phyloP scores from a whole-genome alignment of 2,329 filamentous ascomycete species.

The Sporothrix sp. region DNA sequence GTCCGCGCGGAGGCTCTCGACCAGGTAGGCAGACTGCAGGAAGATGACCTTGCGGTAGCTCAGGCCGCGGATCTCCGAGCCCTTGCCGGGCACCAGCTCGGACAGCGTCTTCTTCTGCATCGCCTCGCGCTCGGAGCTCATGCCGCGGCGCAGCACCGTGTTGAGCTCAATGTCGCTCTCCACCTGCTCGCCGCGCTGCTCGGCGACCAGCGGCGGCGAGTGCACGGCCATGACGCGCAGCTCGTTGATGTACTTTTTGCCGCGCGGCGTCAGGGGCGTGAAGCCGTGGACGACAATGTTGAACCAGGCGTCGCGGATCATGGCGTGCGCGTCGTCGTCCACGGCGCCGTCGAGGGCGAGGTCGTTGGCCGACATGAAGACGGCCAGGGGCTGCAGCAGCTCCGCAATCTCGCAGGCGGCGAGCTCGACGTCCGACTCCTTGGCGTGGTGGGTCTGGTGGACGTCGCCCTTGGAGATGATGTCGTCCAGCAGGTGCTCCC shows the following conservation, averaged over 20 bases:
- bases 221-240: constrained; percentile 77
- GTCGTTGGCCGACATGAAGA: constrained; percentile 63
- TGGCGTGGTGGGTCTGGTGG: constrained; percentile 61
- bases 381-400: constrained; percentile 75
- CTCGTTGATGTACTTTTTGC: constrained; percentile 63
- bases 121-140: constrained; percentile 65
- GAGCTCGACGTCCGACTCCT: constrained; percentile 69
- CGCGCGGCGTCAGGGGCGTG: constrained; percentile 61
- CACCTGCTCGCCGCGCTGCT: constrained; percentile 78
- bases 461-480: constrained; percentile 87
- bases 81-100: constrained; percentile 63
- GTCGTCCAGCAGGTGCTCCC: constrained; percentile 72
- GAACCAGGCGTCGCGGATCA: constrained; percentile 92
- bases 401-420: constrained; percentile 82
- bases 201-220: constrained; percentile 77
- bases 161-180: constrained; percentile 97
- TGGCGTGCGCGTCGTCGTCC: constrained; percentile 59
- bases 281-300: constrained; percentile 95
- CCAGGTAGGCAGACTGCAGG: constrained; percentile 77
- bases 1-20: constrained; percentile 79
- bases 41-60: constrained; percentile 90
- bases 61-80: constrained; percentile 68
- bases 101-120: constrained; percentile 73
- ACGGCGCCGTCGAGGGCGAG: constrained; percentile 38
- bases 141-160: constrained; percentile 78